Evolutionary conservation across 228 moss, liverwort and hornwort genomes (phyloP).

Genomic region (Sphagnum fallax): DNA sequence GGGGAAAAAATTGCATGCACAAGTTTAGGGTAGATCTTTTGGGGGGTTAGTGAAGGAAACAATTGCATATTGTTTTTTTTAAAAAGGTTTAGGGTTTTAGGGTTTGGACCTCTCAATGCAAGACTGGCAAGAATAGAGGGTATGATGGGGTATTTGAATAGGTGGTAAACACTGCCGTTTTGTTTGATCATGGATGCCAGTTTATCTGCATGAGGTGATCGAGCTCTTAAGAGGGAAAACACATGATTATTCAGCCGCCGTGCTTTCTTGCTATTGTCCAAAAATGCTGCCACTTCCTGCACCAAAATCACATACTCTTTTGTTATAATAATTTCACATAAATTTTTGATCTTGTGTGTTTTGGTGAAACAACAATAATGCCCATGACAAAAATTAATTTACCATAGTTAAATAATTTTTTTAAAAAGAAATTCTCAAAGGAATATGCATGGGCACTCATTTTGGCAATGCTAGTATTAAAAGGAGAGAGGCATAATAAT

Average conservation of each 20-base stretch:
- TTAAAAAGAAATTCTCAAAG: not conserved
- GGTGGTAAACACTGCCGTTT: constrained; percentile 78
- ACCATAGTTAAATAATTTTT: too few species aligned
- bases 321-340: not conserved
- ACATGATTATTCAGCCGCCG: constrained; percentile 88
- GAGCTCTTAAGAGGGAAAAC: constrained; percentile 78
- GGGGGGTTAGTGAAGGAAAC: too few species aligned
- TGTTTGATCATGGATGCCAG: constrained; percentile 83
- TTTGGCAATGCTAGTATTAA: not conserved
- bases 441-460: not conserved
- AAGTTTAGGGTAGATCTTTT: too few species aligned
- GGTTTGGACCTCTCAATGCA: constrained; percentile 64
- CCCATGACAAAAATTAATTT: too few species aligned
- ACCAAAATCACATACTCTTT: not conserved
- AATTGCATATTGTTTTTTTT: too few species aligned
- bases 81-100: too few species aligned
- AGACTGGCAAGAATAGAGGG: constrained; percentile 79
- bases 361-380: too few species aligned
- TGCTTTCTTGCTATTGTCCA: constrained; percentile 77
- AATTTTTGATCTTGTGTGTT: too few species aligned
- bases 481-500: constrained; percentile 7
- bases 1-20: too few species aligned
- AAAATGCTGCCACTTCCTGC: constrained; percentile 81
- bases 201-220: constrained; percentile 77
- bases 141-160: constrained; percentile 71